Conservation (phyloP, 495 filamentous ascomycete genomes). For the Aspergillus sclerotiicarbonarius region DNA sequence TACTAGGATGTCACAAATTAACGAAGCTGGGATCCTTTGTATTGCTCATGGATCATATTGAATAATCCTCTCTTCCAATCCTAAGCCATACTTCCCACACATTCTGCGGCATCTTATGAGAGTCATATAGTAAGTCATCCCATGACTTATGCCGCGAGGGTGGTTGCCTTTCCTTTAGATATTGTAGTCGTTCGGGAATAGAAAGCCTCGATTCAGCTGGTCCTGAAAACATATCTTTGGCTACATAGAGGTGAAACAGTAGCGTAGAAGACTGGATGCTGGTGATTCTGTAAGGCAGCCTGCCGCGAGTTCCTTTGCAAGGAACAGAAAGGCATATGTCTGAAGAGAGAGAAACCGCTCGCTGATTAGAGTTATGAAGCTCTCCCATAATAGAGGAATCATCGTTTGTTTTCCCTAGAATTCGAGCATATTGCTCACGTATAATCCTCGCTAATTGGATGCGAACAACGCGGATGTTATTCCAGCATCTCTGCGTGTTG, state of each 20-base stretch:
- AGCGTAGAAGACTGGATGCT: background rate
- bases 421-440: background rate
- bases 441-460: slow-evolving; percentile 1
- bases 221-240: background rate
- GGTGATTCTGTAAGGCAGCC: background rate
- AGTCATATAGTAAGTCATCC: background rate
- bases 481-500: background rate
- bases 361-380: background rate
- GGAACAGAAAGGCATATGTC: background rate
- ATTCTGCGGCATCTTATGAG: background rate
- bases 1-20: slow-evolving; percentile 1
- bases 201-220: background rate
- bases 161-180: background rate
- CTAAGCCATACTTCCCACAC: slow-evolving; percentile 9
- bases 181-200: background rate
- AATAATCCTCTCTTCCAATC: slow-evolving; percentile 5
- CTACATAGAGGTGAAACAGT: slow-evolving; percentile 7
- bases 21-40: background rate
- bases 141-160: background rate
- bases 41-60: background rate
- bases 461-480: slow-evolving; percentile 7
- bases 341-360: background rate
- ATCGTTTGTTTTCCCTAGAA: background rate
- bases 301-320: no score
- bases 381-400: background rate